A percentile compares a stretch with the other conserved stretches of the same genome.
Evolutionary conservation across 1,139 yeast species (phyloP).

Genomic region (Saccharomyces hybrid): DNA sequence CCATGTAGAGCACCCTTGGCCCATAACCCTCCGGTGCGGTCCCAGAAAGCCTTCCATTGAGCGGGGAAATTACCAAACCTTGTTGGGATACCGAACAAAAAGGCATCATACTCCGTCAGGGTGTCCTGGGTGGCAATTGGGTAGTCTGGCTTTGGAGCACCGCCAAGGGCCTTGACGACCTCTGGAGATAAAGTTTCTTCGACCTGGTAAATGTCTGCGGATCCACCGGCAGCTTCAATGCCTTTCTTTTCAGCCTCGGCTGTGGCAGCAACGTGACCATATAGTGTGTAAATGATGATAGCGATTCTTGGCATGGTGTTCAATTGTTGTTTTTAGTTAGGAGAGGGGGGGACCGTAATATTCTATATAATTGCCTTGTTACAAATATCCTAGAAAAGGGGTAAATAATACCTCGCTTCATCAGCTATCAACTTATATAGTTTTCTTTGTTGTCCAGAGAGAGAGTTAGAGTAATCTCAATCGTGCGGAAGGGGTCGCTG

Average conservation of each 20-base stretch:
- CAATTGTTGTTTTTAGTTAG: not conserved
- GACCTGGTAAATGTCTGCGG: constrained; percentile 66
- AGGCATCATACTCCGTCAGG: constrained; percentile 59
- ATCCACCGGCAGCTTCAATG: constrained; percentile 64
- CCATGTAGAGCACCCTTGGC: constrained; percentile 66
- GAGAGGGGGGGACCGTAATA: not conserved
- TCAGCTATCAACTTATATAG: not conserved
- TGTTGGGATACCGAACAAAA: constrained; percentile 76
- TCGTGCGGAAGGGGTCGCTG: not conserved
- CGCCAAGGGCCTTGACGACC: constrained; percentile 53
- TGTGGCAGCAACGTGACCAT: constrained; percentile 65
- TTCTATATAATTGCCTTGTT: not conserved
- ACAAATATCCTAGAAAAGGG: not conserved
- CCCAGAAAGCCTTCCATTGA: constrained; percentile 78
- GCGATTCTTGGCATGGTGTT: constrained; percentile 30
- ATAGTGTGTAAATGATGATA: constrained; percentile 72
- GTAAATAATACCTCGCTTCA: not conserved
- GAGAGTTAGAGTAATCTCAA: not conserved
- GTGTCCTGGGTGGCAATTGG: constrained; percentile 61
- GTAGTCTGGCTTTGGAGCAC: constrained; percentile 60
- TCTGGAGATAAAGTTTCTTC: constrained; percentile 70
- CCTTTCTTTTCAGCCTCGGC: constrained; percentile 70
- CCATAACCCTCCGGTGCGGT: constrained; percentile 78
- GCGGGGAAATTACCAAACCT: constrained; percentile 78
- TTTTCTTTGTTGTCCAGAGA: not conserved